Conservation (phyloP, 257 asterid genomes). For the Lycium ferocissimum region DNA sequence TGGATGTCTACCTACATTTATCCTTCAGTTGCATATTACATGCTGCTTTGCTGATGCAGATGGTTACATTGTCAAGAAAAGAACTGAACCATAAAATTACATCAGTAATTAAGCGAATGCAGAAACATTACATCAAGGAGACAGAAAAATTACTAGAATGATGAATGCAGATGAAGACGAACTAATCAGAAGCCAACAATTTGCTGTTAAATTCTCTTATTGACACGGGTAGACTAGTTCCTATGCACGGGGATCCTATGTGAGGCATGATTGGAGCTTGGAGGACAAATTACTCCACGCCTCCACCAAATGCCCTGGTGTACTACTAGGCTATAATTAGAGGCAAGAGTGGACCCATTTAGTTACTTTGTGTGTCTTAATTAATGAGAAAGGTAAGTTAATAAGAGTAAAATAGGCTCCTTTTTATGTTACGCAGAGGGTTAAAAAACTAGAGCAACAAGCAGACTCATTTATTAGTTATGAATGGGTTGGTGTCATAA, state of each 20-base stretch:
- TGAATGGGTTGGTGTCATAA: neutral
- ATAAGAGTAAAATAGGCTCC: neutral
- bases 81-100: neutral
- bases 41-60: conserved; percentile 5
- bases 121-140: conserved; percentile 26
- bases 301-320: neutral
- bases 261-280: conserved; percentile 4
- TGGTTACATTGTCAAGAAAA: conserved; percentile 16
- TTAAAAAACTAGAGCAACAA: neutral
- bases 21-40: conserved; percentile 13
- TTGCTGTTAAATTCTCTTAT: neutral
- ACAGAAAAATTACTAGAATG: neutral
- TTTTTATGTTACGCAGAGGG: neutral
- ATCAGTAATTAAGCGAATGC: neutral
- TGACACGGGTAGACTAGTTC: neutral
- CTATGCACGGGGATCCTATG: neutral
- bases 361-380: conserved; percentile 2
- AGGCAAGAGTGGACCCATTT: neutral
- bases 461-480: neutral
- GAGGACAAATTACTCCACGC: neutral
- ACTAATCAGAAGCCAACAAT: neutral
- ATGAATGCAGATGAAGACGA: neutral
- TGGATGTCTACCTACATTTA: neutral
- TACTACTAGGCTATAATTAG: neutral
- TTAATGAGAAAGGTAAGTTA: neutral